Evolutionary conservation across 73 alveolate genomes (phyloP), one percentile per base, ranked within the genome.

Genomic region (Stentor coeruleus): DNA sequence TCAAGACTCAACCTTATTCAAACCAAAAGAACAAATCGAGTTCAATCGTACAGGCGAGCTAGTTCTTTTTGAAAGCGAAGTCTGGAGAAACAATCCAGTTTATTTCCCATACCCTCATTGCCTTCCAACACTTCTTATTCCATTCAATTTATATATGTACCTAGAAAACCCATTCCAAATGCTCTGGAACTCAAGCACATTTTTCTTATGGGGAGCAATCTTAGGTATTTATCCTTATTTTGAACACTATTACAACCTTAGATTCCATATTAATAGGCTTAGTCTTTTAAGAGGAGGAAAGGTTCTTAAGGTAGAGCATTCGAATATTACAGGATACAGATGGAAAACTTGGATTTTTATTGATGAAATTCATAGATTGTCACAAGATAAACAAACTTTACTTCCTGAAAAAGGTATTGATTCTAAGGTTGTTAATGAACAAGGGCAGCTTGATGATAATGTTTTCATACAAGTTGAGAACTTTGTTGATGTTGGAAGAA

Each of bases 1-100:
- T 60, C 86, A 82, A 73, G 92, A 93, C 39, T 91, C 86, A 74
- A 87, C 90, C 77, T 91, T 94, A 40, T 94, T 91, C 91, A 91
- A 92, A 83, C 98, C 98, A 59, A 87, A 95, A 35, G 58, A 84
- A 35, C 92, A 97, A 15, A 90, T 94, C 30, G 98, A 94, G 82
- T 94, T 94, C 90, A 89, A 94, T 85, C 82, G 98, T 77, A 90
- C 83, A 3, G 98, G 98, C 74, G 97, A 94, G 82, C 94, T 94
- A 58, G 87, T 92, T 58, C 93, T 94, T 40, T 94, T 76, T 87
- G 89, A 95, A 11, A 87, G 97, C 85, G 96, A 94, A 59, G 90
- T 92, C 74, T 81, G 89, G 82, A 94, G 90, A 84, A 82, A 90
- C 82, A 58, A 87, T 49, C 77, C 82, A 2, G 91, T 92, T 30